These are phyloP conservation scores for Agrocybe praecox DNA, from an alignment of 768 basidiomycete genomes.

Conservation along the genomic window DNA sequence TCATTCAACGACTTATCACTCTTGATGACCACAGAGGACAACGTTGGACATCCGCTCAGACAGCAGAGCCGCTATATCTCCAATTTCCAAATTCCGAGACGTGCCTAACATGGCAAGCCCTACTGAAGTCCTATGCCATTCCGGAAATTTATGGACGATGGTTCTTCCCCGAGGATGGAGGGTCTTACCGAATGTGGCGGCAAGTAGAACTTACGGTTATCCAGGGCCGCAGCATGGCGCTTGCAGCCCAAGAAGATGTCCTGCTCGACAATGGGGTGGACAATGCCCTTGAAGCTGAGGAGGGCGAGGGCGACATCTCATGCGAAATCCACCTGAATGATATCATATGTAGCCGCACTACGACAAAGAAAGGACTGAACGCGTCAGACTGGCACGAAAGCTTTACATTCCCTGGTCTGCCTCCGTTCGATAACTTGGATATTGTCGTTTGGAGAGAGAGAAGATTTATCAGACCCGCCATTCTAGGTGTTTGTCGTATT, in stretches of 20 bases:
- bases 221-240: slow-evolving; percentile 75
- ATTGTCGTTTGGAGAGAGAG: slow-evolving; percentile 73
- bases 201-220: slow-evolving; percentile 74
- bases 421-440: slow-evolving; percentile 74
- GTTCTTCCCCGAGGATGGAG: slow-evolving; percentile 59
- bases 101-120: slow-evolving; percentile 75
- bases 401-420: slow-evolving; percentile 74
- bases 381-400: slow-evolving; percentile 83
- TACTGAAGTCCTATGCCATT: slow-evolving; percentile 78
- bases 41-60: slow-evolving; percentile 54
- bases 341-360: slow-evolving; percentile 71
- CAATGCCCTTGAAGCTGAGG: slow-evolving; percentile 46
- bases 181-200: slow-evolving; percentile 87
- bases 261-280: slow-evolving; percentile 19
- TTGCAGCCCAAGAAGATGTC: slow-evolving; percentile 30
- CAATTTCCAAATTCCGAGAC: slow-evolving; percentile 67
- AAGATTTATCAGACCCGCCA: slow-evolving; percentile 53
- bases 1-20: slow-evolving; percentile 7
- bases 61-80: slow-evolving; percentile 72
- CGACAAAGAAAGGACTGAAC: slow-evolving; percentile 65
- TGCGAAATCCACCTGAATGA: slow-evolving; percentile 80
- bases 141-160: slow-evolving; percentile 77
- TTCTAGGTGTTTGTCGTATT: slow-evolving; percentile 66
- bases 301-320: slow-evolving; percentile 68
- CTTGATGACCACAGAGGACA: slow-evolving; percentile 45